Evolutionary conservation across 345 rosid genomes (phyloP).

Genomic region (Heritiera littoralis): DNA sequence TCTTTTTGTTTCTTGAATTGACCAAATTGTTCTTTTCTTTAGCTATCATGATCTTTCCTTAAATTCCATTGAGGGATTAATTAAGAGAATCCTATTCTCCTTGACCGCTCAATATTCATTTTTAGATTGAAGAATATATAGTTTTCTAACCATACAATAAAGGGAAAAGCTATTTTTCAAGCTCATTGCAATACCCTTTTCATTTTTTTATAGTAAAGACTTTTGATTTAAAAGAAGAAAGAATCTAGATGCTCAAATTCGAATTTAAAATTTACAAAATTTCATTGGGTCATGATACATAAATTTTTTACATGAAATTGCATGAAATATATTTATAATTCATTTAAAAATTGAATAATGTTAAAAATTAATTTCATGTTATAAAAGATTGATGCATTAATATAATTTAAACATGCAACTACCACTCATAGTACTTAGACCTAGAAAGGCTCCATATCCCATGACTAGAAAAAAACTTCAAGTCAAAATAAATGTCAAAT

Average conservation of each 20-base stretch:
- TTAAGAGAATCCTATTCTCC: slow-evolving; percentile 36
- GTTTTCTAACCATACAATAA: background rate
- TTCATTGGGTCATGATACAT: no score
- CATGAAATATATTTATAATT: no score
- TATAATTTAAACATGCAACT: background rate
- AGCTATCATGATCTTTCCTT: background rate
- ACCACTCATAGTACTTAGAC: background rate
- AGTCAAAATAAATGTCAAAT: background rate
- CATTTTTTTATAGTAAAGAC: no score
- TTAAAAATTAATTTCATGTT: no score
- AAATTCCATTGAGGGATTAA: background rate
- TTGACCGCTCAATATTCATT: slow-evolving; percentile 7
- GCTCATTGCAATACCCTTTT: background rate
- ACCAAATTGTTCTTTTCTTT: slow-evolving; percentile 18
- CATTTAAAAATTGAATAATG: no score
- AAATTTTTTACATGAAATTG: no score
- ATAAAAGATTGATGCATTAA: no score
- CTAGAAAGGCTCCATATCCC: background rate
- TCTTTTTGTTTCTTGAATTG: slow-evolving; percentile 24
- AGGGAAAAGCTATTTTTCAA: background rate
- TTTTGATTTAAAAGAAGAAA: no score
- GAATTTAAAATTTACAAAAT: no score
- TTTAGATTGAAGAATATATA: background rate
- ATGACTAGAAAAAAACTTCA: no score
- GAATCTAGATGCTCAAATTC: no score